A percentile compares a stretch with the other conserved stretches of the same genome.
Conservation (phyloP, 106 monocot species). For the Iris macrosiphon region DNA sequence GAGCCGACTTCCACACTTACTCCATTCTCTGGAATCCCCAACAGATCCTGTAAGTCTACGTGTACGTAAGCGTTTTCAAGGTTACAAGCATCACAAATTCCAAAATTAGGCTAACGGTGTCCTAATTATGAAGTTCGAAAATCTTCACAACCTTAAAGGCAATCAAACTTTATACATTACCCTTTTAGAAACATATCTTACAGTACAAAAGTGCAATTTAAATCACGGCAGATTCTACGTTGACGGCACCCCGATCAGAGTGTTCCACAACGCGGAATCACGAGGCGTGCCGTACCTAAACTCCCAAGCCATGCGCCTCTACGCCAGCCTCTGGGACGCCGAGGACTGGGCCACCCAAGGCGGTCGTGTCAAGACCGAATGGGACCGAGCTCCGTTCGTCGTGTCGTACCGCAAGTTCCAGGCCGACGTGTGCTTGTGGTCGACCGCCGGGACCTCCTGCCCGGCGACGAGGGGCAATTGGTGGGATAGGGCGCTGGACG, state of each 20-base stretch:
- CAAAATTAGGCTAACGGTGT: neutral
- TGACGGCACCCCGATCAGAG: conserved; percentile 51
- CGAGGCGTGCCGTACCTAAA: conserved; percentile 36
- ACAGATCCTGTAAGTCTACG: conserved; percentile 17
- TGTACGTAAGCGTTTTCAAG: too few species aligned
- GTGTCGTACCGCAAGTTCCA: conserved; percentile 22
- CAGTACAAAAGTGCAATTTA: neutral
- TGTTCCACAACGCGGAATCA: conserved; percentile 37
- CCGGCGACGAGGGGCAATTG: conserved; percentile 6
- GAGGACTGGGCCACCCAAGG: conserved; percentile 63
- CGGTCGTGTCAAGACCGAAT: conserved; percentile 49
- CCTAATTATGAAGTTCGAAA: neutral
- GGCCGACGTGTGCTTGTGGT: conserved; percentile 20
- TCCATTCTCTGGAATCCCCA: conserved; percentile 42
- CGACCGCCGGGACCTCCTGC: neutral
- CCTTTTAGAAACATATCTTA: too few species aligned
- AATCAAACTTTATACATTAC: too few species aligned
- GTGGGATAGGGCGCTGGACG: conserved; percentile 29
- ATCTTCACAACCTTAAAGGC: too few species aligned
- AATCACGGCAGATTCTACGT: conserved; percentile 38
- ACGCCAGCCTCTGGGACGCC: conserved; percentile 49
- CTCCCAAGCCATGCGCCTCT: conserved; percentile 43
- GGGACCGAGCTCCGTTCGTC: conserved; percentile 43
- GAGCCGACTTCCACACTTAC: conserved; percentile 41
- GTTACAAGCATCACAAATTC: neutral